phyloP scores from a whole-genome alignment of 1,284 basidiomycete species.

The Ceratobasidium sp. region DNA sequence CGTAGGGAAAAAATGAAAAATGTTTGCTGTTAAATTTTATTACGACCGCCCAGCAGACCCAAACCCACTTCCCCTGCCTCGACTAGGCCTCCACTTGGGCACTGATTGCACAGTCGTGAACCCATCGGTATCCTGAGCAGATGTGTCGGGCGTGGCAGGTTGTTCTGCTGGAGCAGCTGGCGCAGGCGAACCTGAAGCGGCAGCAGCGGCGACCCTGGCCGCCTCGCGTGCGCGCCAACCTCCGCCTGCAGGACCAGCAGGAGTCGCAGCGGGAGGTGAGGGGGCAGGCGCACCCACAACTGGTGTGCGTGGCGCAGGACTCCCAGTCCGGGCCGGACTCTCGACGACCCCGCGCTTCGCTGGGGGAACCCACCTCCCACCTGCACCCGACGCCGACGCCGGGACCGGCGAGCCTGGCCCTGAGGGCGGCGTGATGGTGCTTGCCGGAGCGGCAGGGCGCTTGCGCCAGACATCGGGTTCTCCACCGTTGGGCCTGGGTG shows the following conservation, averaged over 20 bases:
- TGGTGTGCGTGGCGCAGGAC: conserved; percentile 55
- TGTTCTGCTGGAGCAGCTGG: conserved; percentile 36
- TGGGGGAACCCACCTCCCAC: conserved; percentile 50
- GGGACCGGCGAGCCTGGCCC: conserved; percentile 51
- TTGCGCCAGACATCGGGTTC: conserved; percentile 17
- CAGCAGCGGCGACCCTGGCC: conserved; percentile 55
- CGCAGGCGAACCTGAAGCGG: conserved; percentile 45
- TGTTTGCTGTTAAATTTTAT: conserved; percentile 4
- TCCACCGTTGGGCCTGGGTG: conserved; percentile 24
- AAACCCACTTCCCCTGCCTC: conserved; percentile 38
- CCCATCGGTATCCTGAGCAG: conserved; percentile 66
- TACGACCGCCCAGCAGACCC: conserved; percentile 32
- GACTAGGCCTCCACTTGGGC: conserved; percentile 41
- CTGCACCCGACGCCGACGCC: conserved; percentile 51
- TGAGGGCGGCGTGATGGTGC: conserved; percentile 21
- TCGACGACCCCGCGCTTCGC: conserved; percentile 45
- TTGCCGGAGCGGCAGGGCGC: conserved; percentile 30
- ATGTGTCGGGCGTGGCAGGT: conserved; percentile 47
- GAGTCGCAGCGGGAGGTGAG: conserved; percentile 54
- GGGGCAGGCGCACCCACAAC: conserved; percentile 48
- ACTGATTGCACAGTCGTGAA: conserved; percentile 66
- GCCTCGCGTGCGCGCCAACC: conserved; percentile 65
- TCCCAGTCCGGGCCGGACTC: conserved; percentile 46
- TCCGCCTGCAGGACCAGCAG: conserved; percentile 53
- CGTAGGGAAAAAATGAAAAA: conserved; percentile 1